Evolutionary conservation across 2,329 filamentous ascomycete genomes (phyloP).

Genomic region (Cercospora zeae-maydis): DNA sequence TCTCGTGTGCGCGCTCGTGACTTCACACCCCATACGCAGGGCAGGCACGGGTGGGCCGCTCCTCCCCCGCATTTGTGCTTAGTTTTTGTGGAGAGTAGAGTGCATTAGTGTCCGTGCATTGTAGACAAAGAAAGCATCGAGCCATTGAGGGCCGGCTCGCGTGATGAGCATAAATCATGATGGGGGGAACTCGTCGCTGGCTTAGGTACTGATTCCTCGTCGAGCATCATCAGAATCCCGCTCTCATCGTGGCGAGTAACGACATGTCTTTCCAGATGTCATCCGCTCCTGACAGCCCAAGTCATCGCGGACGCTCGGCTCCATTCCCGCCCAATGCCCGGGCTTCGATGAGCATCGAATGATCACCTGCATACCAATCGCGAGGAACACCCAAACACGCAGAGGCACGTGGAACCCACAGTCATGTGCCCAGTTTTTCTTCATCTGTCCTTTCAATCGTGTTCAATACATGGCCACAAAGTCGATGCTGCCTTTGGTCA

Average conservation of each 20-base stretch:
- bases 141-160: not conserved
- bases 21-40: not conserved
- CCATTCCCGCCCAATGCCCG: slow-evolving; percentile 1
- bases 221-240: not conserved
- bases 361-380: not conserved
- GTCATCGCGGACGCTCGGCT: not conserved
- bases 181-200: not conserved
- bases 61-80: not conserved
- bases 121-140: not conserved
- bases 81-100: not conserved
- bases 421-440: not conserved
- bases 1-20: slow-evolving; percentile 5
- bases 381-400: not conserved
- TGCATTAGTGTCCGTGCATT: not conserved
- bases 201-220: too few relatives aligned
- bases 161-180: not conserved
- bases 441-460: not conserved
- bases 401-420: too few relatives aligned
- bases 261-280: not conserved
- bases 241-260: not conserved
- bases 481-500: not conserved
- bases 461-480: not conserved
- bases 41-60: not conserved
- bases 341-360: not conserved
- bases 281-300: too few relatives aligned